Evolutionary conservation across 2,329 filamentous ascomycete genomes (phyloP).

Genomic region (Pseudocercospora crystallina): DNA sequence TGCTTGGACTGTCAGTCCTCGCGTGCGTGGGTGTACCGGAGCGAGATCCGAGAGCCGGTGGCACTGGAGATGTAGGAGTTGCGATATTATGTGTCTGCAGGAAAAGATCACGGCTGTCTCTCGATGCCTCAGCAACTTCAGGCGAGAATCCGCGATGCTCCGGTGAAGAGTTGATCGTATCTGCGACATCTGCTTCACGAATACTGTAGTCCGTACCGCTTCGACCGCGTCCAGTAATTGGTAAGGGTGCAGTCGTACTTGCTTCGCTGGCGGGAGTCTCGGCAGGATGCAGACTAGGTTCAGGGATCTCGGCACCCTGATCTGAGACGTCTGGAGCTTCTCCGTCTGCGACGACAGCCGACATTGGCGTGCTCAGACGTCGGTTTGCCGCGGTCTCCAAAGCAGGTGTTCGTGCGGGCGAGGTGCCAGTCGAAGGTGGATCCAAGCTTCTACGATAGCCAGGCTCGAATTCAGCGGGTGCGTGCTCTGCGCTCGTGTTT

Average conservation of each 20-base stretch:
- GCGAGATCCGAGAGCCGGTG: background rate
- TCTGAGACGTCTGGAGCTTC: conserved; percentile 27
- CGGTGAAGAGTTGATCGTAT: conserved; percentile 28
- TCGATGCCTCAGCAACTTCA: conserved; percentile 26
- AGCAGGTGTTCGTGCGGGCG: conserved; percentile 60
- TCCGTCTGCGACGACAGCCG: conserved; percentile 25
- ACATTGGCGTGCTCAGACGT: conserved; percentile 29
- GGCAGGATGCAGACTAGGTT: conserved; percentile 21
- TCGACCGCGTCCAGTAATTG: conserved; percentile 26
- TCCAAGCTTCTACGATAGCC: conserved; percentile 60
- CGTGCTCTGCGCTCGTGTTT: conserved; percentile 39
- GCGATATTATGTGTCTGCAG: conserved; percentile 27
- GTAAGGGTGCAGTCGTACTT: conserved; percentile 15
- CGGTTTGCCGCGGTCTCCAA: conserved; percentile 43
- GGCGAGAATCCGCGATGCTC: conserved; percentile 22
- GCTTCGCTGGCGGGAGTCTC: conserved; percentile 23
- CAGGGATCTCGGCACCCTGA: conserved; percentile 27
- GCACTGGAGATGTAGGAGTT: conserved; percentile 8
- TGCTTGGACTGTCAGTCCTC: conserved; percentile 37
- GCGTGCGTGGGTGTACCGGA: conserved; percentile 12
- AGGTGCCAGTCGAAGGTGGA: conserved; percentile 59
- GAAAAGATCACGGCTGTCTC: conserved; percentile 27
- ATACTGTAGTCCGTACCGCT: conserved; percentile 35
- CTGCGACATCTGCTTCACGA: conserved; percentile 34
- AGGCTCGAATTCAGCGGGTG: conserved; percentile 43